Evolutionary conservation across 73 alveolate genomes (phyloP).

Genomic region (Blepharisma stoltei): DNA sequence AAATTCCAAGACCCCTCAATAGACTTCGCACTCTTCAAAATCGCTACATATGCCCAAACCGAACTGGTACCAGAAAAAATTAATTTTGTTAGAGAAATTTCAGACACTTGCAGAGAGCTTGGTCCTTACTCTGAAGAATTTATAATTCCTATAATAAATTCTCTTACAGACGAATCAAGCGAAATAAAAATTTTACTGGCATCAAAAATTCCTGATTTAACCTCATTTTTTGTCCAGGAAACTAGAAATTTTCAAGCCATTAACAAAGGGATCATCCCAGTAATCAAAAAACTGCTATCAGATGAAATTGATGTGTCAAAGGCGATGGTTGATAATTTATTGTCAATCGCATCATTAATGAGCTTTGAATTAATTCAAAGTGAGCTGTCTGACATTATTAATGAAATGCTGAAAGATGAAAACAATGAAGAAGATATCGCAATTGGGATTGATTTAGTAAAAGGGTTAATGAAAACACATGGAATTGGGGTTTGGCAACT

Average conservation of each 20-base stretch:
- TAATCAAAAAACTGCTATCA: background rate
- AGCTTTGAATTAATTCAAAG: too few relatives aligned
- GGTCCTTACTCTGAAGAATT: background rate
- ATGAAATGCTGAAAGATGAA: too few relatives aligned
- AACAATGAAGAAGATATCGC: too few relatives aligned
- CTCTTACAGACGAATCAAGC: background rate
- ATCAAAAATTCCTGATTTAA: background rate
- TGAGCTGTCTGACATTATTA: too few relatives aligned
- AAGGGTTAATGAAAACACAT: too few relatives aligned
- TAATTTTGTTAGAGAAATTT: background rate
- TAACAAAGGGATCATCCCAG: too few relatives aligned
- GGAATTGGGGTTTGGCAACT: too few relatives aligned
- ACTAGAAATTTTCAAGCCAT: too few relatives aligned
- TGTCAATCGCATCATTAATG: too few relatives aligned
- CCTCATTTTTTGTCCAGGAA: background rate
- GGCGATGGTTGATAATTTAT: constrained; percentile 10
- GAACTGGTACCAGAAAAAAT: background rate
- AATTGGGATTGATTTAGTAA: too few relatives aligned
- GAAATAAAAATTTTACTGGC: constrained; percentile 11
- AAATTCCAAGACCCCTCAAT: background rate
- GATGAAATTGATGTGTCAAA: background rate
- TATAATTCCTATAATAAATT: constrained; percentile 10
- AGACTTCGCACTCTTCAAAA: constrained; percentile 12
- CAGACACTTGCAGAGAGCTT: constrained; percentile 2
- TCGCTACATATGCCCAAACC: background rate